phyloP scores from a whole-genome alignment of 352 stramenopile species.

The Phytophthora cactorum region DNA sequence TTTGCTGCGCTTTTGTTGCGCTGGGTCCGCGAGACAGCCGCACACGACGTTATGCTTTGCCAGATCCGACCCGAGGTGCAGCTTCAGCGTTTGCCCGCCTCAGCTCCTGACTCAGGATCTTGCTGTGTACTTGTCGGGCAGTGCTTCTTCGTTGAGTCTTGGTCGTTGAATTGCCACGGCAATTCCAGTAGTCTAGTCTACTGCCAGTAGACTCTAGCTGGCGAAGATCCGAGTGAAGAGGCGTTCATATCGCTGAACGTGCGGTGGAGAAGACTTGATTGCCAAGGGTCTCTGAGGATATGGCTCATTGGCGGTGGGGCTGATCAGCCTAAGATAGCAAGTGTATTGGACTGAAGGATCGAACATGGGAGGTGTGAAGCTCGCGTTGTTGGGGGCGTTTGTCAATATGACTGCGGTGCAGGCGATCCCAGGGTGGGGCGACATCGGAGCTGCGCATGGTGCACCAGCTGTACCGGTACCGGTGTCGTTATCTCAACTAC shows the following conservation, averaged over 20 bases:
- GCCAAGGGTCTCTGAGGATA: background rate
- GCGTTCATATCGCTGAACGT: background rate
- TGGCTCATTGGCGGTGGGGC: background rate
- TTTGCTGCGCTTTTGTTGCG: slow-evolving; percentile 8
- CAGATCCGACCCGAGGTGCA: background rate
- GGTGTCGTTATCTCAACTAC: slow-evolving; percentile 16
- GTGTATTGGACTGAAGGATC: background rate
- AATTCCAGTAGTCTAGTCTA: background rate
- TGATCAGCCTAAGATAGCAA: background rate
- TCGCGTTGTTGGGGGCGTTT: slow-evolving; percentile 9
- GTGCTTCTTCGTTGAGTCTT: background rate
- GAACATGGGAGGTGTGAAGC: slow-evolving; percentile 11
- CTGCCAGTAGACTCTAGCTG: background rate
- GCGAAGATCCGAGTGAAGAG: background rate
- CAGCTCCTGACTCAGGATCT: slow-evolving; percentile 4
- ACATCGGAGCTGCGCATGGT: slow-evolving; percentile 31
- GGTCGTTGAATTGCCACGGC: background rate
- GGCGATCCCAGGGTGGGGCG: slow-evolving; percentile 25
- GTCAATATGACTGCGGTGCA: slow-evolving; percentile 11
- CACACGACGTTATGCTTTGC: slow-evolving; percentile 8
- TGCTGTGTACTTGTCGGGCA: background rate
- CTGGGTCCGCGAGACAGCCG: background rate
- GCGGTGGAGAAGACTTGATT: background rate
- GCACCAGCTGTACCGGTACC: slow-evolving; percentile 10
- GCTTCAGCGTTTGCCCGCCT: slow-evolving; percentile 11